Conservation (phyloP, 2,329 filamentous ascomycete species). For the Penicillium sclerotigenum region DNA sequence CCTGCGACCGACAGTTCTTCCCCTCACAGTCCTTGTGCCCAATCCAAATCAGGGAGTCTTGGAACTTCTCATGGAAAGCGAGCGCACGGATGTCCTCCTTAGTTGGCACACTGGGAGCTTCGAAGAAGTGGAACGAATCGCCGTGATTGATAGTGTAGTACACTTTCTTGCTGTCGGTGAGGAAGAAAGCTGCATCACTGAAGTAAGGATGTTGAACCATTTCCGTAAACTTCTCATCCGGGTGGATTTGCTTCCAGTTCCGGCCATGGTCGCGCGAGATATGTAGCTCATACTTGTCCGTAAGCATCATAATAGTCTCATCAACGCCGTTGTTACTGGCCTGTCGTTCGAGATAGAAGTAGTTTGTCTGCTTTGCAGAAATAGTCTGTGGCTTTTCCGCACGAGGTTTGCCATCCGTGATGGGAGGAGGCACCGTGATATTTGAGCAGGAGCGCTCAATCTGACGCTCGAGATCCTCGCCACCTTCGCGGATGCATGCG, state of each 20-base stretch:
- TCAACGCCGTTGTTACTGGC: conserved; percentile 62
- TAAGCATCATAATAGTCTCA: conserved; percentile 69
- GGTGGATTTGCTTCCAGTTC: conserved; percentile 64
- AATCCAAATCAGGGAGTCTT: conserved; percentile 90
- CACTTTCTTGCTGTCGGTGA: conserved; percentile 65
- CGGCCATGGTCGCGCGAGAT: conserved; percentile 86
- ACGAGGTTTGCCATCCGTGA: conserved; percentile 62
- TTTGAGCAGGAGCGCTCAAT: conserved; percentile 76
- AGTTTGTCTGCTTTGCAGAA: conserved; percentile 55
- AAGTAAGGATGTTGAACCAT: conserved; percentile 78
- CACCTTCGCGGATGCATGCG: conserved; percentile 61
- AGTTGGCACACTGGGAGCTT: conserved; percentile 15
- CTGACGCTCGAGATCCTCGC: conserved; percentile 65
- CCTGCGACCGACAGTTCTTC: conserved; percentile 66
- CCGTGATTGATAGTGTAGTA: conserved; percentile 82
- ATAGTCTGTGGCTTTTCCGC: conserved; percentile 59
- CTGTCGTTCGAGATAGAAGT: conserved; percentile 76
- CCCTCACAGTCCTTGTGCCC: conserved; percentile 67
- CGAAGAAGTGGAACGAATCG: conserved; percentile 57
- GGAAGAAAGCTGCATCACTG: conserved; percentile 82
- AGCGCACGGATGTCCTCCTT: conserved; percentile 52
- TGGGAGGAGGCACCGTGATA: conserved; percentile 46
- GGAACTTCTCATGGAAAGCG: conserved; percentile 78
- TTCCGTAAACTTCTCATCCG: conserved; percentile 58
- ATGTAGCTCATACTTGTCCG: conserved; percentile 60